Percentiles rank a stretch among this genome's conserved stretches.
Evolutionary conservation across 176 grass and related monocot genomes (phyloP).

Genomic region (Musa troglodytarum): DNA sequence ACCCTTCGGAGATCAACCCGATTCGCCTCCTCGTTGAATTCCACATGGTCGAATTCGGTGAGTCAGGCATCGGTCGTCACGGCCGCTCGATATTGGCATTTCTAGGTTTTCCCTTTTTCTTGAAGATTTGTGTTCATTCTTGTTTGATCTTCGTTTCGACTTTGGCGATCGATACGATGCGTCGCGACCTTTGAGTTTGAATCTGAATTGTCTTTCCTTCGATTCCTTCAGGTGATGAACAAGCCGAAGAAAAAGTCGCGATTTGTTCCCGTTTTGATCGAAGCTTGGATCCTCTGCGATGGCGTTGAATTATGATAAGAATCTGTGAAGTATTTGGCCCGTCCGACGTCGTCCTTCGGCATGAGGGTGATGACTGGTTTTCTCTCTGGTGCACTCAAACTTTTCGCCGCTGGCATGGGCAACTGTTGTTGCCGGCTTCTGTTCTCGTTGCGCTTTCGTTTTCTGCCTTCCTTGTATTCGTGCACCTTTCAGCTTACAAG

Average conservation of each 20-base stretch:
- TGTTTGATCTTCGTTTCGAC: too few relatives aligned
- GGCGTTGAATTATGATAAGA: constrained; percentile 28
- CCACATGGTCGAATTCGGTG: background rate
- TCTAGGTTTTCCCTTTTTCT: background rate
- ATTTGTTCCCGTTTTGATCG: background rate
- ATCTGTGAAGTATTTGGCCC: constrained; percentile 3
- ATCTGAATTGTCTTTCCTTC: background rate
- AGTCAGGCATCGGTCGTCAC: background rate
- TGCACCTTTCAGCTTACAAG: constrained; percentile 82
- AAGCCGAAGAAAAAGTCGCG: background rate
- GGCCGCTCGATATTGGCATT: background rate
- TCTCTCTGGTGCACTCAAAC: constrained; percentile 16
- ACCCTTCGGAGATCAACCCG: background rate
- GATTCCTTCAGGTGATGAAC: background rate
- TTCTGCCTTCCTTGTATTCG: constrained; percentile 69
- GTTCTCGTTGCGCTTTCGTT: constrained; percentile 47
- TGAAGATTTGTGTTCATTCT: too few relatives aligned
- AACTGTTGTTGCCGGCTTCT: constrained; percentile 36
- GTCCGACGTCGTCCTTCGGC: background rate
- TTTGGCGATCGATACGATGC: too few relatives aligned
- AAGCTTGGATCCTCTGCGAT: background rate
- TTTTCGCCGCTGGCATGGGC: constrained; percentile 55
- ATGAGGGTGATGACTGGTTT: constrained; percentile 46
- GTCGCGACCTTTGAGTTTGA: too few relatives aligned
- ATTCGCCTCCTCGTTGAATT: background rate